Percentiles rank a stretch among this genome's conserved stretches.
These are phyloP conservation scores for Barnettozyma salicaria DNA, from an alignment of 805 yeast genomes.

Conservation along the genomic window DNA sequence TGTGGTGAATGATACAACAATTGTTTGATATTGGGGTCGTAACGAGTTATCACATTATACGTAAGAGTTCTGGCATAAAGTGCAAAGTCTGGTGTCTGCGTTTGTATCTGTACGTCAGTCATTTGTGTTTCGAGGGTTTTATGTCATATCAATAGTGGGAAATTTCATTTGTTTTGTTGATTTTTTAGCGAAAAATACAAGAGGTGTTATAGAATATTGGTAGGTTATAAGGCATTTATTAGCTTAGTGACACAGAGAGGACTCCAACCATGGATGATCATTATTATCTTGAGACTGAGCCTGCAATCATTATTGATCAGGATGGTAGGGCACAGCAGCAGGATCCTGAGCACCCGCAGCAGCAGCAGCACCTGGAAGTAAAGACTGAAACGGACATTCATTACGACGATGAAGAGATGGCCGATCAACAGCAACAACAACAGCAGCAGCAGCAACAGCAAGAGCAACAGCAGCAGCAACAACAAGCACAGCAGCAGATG, in stretches of 20 bases:
- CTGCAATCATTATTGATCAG: slow-evolving; percentile 19
- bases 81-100: slow-evolving; percentile 3
- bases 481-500: slow-evolving; percentile 13
- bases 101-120: no score
- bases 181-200: no score
- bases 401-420: not conserved
- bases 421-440: slow-evolving; percentile 6
- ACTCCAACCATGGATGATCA: slow-evolving; percentile 15
- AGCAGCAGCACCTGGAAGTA: slow-evolving; percentile 9
- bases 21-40: slow-evolving; percentile 67
- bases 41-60: slow-evolving; percentile 70
- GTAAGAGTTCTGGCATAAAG: slow-evolving; percentile 62
- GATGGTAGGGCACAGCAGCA: slow-evolving; percentile 7
- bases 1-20: slow-evolving; percentile 64
- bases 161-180: no score
- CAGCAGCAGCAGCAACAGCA: slow-evolving; percentile 1
- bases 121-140: no score
- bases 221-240: no score
- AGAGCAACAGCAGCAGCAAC: slow-evolving; percentile 5
- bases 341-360: slow-evolving; percentile 6
- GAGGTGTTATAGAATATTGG: no score
- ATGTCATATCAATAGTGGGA: no score
- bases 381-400: slow-evolving; percentile 6
- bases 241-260: not conserved
- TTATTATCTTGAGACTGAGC: slow-evolving; percentile 20